These are phyloP conservation scores for Volvox africanus DNA, from an alignment of 139 green algal genomes.

Conservation along the genomic window DNA sequence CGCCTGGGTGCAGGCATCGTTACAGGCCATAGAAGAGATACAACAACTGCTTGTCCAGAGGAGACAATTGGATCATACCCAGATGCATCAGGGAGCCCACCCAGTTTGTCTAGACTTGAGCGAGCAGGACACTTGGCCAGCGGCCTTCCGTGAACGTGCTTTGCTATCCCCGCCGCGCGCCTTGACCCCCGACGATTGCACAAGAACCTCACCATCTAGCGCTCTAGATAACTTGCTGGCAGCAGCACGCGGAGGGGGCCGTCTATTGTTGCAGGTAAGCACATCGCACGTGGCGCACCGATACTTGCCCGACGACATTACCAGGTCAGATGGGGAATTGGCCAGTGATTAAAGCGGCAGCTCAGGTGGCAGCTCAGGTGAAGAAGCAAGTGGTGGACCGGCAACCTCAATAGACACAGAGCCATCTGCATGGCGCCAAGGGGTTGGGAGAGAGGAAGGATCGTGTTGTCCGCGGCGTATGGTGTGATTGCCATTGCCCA, in stretches of 20 bases:
- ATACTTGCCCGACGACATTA: no score
- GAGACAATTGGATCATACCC: neutral
- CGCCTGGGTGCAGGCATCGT: neutral
- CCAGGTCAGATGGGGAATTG: no score
- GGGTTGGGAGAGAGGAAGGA: no score
- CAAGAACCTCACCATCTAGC: no score
- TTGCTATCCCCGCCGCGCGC: neutral
- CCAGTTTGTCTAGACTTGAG: neutral
- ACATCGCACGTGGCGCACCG: no score
- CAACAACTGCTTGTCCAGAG: neutral
- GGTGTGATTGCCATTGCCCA: no score
- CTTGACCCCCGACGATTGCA: neutral
- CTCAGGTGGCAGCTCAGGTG: no score
- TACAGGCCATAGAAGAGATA: neutral
- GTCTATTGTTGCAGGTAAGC: neutral
- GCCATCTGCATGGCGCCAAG: no score
- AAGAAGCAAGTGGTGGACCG: no score
- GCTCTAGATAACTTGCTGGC: neutral
- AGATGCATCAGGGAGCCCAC: neutral
- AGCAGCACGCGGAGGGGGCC: neutral
- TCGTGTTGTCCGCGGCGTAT: no score
- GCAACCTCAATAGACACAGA: no score
- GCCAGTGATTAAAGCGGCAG: no score
- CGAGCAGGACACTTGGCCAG: neutral
- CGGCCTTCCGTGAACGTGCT: neutral